These are phyloP conservation scores for Biancaea sappan DNA, from an alignment of 306 rosid species.

Conservation along the genomic window DNA sequence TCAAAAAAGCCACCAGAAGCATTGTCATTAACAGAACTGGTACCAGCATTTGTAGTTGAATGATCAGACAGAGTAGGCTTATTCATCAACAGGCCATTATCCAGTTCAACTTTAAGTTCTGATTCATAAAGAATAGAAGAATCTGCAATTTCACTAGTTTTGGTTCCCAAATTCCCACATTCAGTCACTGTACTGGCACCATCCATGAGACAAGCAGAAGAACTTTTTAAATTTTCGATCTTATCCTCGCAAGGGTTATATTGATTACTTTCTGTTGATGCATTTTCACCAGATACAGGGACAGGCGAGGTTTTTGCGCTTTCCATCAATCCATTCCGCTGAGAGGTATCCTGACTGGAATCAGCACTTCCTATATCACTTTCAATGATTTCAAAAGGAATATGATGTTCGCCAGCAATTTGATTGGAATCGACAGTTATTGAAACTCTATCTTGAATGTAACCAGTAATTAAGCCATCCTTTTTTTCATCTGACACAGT, in stretches of 20 bases:
- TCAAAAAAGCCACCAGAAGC: too few relatives aligned
- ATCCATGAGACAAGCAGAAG: neutral
- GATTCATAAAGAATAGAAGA: neutral
- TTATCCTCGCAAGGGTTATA: neutral
- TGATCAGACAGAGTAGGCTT: neutral
- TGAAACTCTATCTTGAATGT: neutral
- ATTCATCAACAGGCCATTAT: neutral
- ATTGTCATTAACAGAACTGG: too few relatives aligned
- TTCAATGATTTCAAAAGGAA: neutral
- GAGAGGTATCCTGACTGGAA: neutral
- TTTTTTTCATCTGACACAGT: neutral
- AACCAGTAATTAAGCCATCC: neutral
- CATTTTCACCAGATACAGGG: neutral
- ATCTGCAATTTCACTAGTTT: neutral
- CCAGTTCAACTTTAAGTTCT: neutral
- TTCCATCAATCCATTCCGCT: neutral
- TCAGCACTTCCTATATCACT: neutral
- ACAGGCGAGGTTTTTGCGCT: neutral
- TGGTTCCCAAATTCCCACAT: neutral
- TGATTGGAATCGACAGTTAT: neutral
- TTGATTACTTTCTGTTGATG: neutral
- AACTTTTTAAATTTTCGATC: neutral
- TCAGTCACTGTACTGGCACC: neutral
- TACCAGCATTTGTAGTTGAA: too few relatives aligned
- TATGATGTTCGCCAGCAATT: neutral